Conservation (phyloP, 2,329 filamentous ascomycete species). For the Fusarium verticillioides region DNA sequence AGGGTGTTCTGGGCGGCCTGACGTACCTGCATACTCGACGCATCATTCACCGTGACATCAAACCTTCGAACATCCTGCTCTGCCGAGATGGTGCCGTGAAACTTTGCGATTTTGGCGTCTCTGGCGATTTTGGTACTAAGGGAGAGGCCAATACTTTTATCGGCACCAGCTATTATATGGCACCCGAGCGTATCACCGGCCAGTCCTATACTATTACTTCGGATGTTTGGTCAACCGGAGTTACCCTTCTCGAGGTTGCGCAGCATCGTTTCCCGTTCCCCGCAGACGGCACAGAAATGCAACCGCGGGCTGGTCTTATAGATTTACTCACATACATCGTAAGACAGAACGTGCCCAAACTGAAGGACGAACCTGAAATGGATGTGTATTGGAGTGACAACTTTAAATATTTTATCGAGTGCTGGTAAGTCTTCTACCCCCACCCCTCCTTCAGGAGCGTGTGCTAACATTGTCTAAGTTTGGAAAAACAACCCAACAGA, state of each 20-base stretch:
- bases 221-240: conserved; percentile 97
- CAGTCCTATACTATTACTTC: conserved; percentile 99
- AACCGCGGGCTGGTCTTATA: conserved; percentile 90
- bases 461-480: conserved; percentile 62
- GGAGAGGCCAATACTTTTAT: conserved; percentile 99
- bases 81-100: conserved; percentile 95
- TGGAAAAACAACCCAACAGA: conserved; percentile 90
- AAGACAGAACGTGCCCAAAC: conserved; percentile 89
- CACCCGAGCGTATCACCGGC: conserved; percentile 95
- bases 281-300: conserved; percentile 94
- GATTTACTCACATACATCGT: conserved; percentile 98
- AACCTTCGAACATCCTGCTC: conserved; percentile 95
- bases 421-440: conserved; percentile 78
- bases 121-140: conserved; percentile 97
- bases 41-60: conserved; percentile 99
- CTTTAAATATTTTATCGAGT: conserved; percentile 99
- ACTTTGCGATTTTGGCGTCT: conserved; percentile 97
- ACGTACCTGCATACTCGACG: conserved; percentile 96
- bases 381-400: conserved; percentile 95
- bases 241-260: conserved; percentile 98
- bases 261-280: conserved; percentile 99
- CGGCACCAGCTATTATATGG: conserved; percentile 99
- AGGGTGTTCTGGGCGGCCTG: conserved; percentile 91
- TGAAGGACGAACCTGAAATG: conserved; percentile 93
- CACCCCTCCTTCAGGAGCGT: not conserved